A percentile compares a stretch with the other conserved stretches of the same genome.
phyloP scores from a whole-genome alignment of 805 yeast species.

The Spathaspora gorwiae region DNA sequence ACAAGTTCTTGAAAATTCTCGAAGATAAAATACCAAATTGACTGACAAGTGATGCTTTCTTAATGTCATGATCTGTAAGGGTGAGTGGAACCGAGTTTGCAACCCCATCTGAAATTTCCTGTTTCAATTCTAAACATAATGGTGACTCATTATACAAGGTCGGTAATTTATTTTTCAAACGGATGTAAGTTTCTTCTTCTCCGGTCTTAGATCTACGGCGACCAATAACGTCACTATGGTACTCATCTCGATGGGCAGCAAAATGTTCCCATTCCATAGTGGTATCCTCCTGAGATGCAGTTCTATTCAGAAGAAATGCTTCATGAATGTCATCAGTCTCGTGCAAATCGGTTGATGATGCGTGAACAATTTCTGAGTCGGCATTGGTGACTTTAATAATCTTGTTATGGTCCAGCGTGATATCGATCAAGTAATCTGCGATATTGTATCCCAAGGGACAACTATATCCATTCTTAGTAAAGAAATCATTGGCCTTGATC shows the following conservation, averaged over 20 bases:
- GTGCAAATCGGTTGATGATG: conserved; percentile 9
- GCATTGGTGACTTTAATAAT: conserved; percentile 17
- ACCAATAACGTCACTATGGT: conserved; percentile 26
- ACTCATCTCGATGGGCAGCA: conserved; percentile 76
- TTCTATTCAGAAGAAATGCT: conserved; percentile 19
- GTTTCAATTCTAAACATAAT: conserved; percentile 35
- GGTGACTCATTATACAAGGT: conserved; percentile 34
- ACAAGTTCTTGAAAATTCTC: conserved; percentile 86
- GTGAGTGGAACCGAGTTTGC: conserved; percentile 22
- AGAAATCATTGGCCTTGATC: conserved; percentile 68
- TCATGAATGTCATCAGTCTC: conserved; percentile 24
- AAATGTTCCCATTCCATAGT: conserved; percentile 84
- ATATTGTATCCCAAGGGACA: conserved; percentile 90
- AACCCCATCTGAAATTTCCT: conserved; percentile 29
- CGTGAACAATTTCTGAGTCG: conserved; percentile 9
- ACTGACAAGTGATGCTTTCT: conserved; percentile 53
- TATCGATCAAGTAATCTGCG: conserved; percentile 89
- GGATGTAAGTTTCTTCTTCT: conserved; percentile 19
- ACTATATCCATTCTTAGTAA: conserved; percentile 65
- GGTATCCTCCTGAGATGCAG: conserved; percentile 43
- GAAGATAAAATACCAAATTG: conserved; percentile 76
- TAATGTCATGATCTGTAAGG: conserved; percentile 27
- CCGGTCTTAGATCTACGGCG: conserved; percentile 12
- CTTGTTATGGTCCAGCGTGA: conserved; percentile 63
- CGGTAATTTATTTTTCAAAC: conserved; percentile 27